Base-by-base conservation (phyloP, 148 eudicot genomes). In the Chenopodium berlandieri region DNA sequence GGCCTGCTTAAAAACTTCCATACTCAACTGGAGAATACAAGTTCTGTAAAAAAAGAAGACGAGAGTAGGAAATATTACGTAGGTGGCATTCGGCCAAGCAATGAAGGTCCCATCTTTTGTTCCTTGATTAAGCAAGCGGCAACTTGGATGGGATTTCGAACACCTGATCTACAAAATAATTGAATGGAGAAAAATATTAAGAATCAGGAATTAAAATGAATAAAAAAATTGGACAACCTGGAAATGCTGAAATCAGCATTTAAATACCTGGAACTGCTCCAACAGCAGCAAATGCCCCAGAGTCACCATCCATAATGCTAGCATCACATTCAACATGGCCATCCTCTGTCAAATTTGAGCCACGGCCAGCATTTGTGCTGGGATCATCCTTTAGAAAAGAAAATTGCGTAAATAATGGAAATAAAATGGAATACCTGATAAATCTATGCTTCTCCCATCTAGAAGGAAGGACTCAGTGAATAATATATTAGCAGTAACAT, bases 261-360 rank as follows among this genome's bases (percentile, higher is more conserved):
- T 54, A 75, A 82, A 79, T 90, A 97, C 99, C 99, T 88, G 94
- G 92, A 75, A 94, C 93, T 12, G 98, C 97, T 83, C 99, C 99
- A 84, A 97, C 97, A 87, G 98, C 99, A 81, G 94, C 94, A 84
- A 92, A 97, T 81, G 89, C 89, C 64, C 94, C 97, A 16, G 98
- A 88, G 71, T 85, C 81, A 78, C 98, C 95, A 84, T 97, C 98
- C 89, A 97, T 94, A 56, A 97, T 86, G 81, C 98, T 91, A 64
- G 99, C 98, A 90, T 97, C 99, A 86, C 95, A 94, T 83, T 97
- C 99, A 58, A 97, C 98, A 78, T 84, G 91, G 76, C 99, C 99
- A 85, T 93, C 97, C 86, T 94, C 97, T 6, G 99, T 94, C 89
- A 97, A 88, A 89, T 97, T 97, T 20, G 99, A 94, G 46, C 99